Conservation (phyloP, 805 yeast species). For the Kodamaea kaohsiungensis region DNA sequence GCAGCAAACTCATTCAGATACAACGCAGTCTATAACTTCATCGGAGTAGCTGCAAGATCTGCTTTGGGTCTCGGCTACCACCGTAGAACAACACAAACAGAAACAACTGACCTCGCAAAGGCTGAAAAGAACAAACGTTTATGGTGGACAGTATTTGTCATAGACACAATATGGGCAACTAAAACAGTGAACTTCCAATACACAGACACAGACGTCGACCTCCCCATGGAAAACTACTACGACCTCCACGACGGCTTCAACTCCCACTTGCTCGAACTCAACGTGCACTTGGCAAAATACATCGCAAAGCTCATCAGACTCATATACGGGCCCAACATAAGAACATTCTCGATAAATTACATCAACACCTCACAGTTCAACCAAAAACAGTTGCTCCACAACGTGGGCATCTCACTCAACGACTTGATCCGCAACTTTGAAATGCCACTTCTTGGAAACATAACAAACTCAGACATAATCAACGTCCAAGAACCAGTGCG, state of each 20-base stretch:
- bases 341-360: slow-evolving; percentile 41
- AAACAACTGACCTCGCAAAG: slow-evolving; percentile 16
- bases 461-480: slow-evolving; percentile 21
- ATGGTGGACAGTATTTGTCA: slow-evolving; percentile 45
- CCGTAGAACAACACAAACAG: slow-evolving; percentile 17
- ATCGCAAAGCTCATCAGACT: slow-evolving; percentile 35
- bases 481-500: slow-evolving; percentile 20
- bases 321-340: slow-evolving; percentile 41
- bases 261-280: slow-evolving; percentile 30
- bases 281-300: slow-evolving; percentile 41
- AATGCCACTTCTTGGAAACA: slow-evolving; percentile 25
- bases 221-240: slow-evolving; percentile 35
- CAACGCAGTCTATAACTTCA: slow-evolving; percentile 39
- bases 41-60: slow-evolving; percentile 41
- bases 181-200: slow-evolving; percentile 42
- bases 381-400: slow-evolving; percentile 33
- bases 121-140: slow-evolving; percentile 37
- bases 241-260: slow-evolving; percentile 34
- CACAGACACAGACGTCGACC: slow-evolving; percentile 44
- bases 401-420: slow-evolving; percentile 27
- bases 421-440: slow-evolving; percentile 37
- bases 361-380: slow-evolving; percentile 43
- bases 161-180: slow-evolving; percentile 42
- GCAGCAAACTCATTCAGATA: slow-evolving; percentile 38
- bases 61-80: slow-evolving; percentile 41